Percentiles rank a stretch among this genome's conserved stretches.
phyloP scores from a whole-genome alignment of 1,284 basidiomycete species.

The Pseudozyma sp. region DNA sequence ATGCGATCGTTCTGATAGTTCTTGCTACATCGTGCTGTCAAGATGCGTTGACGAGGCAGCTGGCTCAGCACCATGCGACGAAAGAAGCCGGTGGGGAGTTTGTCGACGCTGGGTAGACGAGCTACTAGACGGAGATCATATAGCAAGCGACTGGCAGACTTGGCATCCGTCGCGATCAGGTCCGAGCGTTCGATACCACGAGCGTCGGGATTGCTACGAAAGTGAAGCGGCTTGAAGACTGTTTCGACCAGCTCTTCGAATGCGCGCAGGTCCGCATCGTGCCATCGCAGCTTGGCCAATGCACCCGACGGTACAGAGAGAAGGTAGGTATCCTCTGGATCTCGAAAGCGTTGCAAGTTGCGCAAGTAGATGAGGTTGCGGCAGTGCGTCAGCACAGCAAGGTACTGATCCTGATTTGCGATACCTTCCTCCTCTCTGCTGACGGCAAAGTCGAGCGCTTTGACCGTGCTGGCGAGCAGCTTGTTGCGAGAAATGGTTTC shows the following conservation, averaged over 20 bases:
- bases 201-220: conserved; percentile 24
- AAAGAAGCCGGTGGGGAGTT: conserved; percentile 35
- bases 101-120: conserved; percentile 22
- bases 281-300: conserved; percentile 29
- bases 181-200: conserved; percentile 37
- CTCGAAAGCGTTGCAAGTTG: conserved; percentile 33
- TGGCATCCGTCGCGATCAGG: conserved; percentile 23
- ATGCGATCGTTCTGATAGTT: conserved; percentile 44
- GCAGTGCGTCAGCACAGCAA: conserved; percentile 34
- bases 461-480: conserved; percentile 26
- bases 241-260: conserved; percentile 43
- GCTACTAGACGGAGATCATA: conserved; percentile 32
- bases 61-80: conserved; percentile 23
- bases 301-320: conserved; percentile 32
- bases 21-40: conserved; percentile 36
- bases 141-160: conserved; percentile 31
- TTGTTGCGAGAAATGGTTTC: conserved; percentile 37
- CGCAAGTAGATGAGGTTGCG: conserved; percentile 43
- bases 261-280: conserved; percentile 35
- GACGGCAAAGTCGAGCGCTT: conserved; percentile 43
- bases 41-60: conserved; percentile 25
- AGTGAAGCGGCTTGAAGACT: conserved; percentile 46
- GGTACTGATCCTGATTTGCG: conserved; percentile 40
- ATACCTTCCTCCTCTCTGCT: conserved; percentile 36
- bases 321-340: conserved; percentile 33